Evolutionary conservation across 208 protist species (phyloP), one percentile per base, ranked within the genome.

Genomic region (Crithidia acanthocephali): DNA sequence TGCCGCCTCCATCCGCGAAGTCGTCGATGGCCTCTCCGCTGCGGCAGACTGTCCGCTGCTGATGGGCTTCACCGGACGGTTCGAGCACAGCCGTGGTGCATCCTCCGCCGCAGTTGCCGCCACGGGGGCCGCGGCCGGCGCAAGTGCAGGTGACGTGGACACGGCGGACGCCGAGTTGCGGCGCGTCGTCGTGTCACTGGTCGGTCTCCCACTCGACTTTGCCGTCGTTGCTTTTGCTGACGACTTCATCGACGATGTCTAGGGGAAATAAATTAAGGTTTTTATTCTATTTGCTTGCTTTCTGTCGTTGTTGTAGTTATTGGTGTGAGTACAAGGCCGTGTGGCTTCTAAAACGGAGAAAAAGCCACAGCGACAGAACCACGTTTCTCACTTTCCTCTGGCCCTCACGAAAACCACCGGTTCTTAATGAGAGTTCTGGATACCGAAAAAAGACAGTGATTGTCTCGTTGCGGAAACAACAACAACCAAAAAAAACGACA

Each of bases 31-130:
- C 47, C 20, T 32, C 30, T 40, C 27, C 10, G 20, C 25, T 3
- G 20, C 6, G 27, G 2, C 18, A 22, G 30, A 53, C 18, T 9
- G 20, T 25, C 16, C 20, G 9, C 37, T 65, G 44, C 44, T 20
- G 28, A 9, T 23, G 1, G 61, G 2, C n/a, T 56, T 53, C 47
- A 66, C 61, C 2, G 61, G 61, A n/a, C 61, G 61, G 22, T 66
- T 37, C 1, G 61, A 56, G 30, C 30, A 15, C 47, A 56, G 47
- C n/a, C 22, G 44, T 22, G 47, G 44, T 2, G 47, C 47, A n/a
- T 42, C 61, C 2, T 66, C 61, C 15, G 30, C 42, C 2, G 27
- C 7, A 11, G 59, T 2, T 5, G 22, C 3, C 47, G n/a, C 61
- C 1, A 20, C 58, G 1, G 40, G 10, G 23, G 50, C 50, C 25